These are phyloP conservation scores for Ascochyta clinopodiicola DNA, from an alignment of 2,329 filamentous ascomycete species.

Conservation along the genomic window DNA sequence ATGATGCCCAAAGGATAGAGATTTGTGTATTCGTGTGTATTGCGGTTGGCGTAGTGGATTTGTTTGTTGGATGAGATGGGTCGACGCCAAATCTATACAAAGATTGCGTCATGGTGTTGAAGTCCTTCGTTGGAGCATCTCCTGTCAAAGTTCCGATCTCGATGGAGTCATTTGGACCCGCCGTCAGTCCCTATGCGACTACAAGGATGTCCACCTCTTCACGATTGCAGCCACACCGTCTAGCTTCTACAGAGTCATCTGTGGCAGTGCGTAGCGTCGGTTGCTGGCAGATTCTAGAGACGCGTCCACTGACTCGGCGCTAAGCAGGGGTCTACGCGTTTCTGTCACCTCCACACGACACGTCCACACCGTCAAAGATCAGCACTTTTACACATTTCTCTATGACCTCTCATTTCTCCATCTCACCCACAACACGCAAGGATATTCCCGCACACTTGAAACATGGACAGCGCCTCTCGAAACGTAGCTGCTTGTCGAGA, in stretches of 20 bases:
- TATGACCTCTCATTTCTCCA: not conserved
- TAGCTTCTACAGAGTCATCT: not conserved
- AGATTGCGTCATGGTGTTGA: constrained; percentile 1
- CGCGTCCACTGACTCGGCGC: constrained; percentile 2
- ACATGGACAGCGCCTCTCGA: constrained; percentile 3
- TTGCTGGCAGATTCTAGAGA: not conserved
- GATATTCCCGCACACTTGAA: not conserved
- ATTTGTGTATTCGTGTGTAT: constrained; percentile 2
- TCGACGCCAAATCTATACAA: constrained; percentile 9
- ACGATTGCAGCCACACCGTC: not conserved
- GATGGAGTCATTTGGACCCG: no score
- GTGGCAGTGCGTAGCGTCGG: constrained; percentile 5
- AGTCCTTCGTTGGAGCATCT: not conserved
- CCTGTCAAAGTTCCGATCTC: not conserved
- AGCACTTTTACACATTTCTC: constrained; percentile 2
- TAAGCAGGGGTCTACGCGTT: constrained; percentile 12
- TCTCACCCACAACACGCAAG: constrained; percentile 1
- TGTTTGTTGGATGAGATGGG: not conserved
- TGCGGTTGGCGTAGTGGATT: constrained; percentile 1
- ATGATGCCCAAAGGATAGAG: constrained; percentile 32
- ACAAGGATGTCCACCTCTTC: not conserved
- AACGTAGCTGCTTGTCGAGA: constrained; percentile 5
- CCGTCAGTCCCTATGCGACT: no score
- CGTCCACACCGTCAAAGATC: constrained; percentile 19
- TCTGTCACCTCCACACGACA: constrained; percentile 1